Base-by-base conservation (phyloP, 148 eudicot species). In the Pouteria glomerata region DNA sequence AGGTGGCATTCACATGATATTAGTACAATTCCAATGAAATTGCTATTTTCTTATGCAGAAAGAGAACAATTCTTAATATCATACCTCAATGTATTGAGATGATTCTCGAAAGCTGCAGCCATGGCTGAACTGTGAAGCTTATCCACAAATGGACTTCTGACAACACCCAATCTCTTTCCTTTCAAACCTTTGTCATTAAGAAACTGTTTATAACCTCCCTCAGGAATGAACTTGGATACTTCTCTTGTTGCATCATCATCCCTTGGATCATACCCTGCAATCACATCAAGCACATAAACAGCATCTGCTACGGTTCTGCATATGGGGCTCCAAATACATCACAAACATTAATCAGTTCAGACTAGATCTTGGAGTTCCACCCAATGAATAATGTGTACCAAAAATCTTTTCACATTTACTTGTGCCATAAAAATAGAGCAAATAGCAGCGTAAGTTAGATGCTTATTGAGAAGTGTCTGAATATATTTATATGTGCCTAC, bases 271-370 rank as follows among this genome's bases (percentile, higher is more conserved):
- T 71, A 74, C 0, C 86, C 89, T 13, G 71, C 89, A 44, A 83
- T 81, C 16, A 69, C 82, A 72, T 86, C 85, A 13, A 83, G 83
- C 19, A 86, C 86, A 71, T 74, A 50, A 31, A 74, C 79, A 44
- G 83, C 86, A 81, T 85, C 89, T 21, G 72, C 41, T 21, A 85
- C 89, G 7, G 86, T 83, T 63, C 89, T 81, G 67, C 89, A 83
- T 14, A 86, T 74, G 0, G 89, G 89, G 1, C 2, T 19, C 57
- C 21, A 51, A 51, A n/a, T 51, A 16, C 4, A 18, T 3, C 56
- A 18, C 23, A 24, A 51, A 18, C 41, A 37, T 45, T 45, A 45
- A 8, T 10, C 51, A 45, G 51, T 15, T 45, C 11, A 45, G 51
- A 45, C 51, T 45, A 45, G n/a, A n/a, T n/a, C n/a, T n/a, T n/a